Percentiles rank a stretch among this genome's conserved stretches.
Evolutionary conservation across 2,329 filamentous ascomycete genomes (phyloP).

Genomic region (Coniochaeta sp.): DNA sequence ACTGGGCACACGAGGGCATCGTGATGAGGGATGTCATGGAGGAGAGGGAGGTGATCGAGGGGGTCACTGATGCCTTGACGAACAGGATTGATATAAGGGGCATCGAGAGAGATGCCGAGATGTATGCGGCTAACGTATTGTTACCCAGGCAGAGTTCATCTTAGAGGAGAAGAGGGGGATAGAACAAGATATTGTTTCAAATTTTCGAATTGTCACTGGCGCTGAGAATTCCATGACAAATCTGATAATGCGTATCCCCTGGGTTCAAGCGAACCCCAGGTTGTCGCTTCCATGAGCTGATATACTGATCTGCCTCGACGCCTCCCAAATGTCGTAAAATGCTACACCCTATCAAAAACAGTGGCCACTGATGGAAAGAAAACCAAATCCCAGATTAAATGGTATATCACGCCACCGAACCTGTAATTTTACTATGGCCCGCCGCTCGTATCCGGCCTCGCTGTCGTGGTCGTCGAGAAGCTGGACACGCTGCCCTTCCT

Average conservation of each 20-base stretch:
- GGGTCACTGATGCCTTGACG: conserved; percentile 59
- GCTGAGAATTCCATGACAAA: not conserved
- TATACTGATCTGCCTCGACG: not conserved
- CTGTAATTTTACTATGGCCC: not conserved
- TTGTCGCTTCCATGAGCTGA: not conserved
- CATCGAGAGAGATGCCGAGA: conserved; percentile 57
- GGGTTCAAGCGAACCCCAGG: not conserved
- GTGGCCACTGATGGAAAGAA: not conserved
- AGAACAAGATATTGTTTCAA: not conserved
- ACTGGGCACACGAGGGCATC: conserved; percentile 74
- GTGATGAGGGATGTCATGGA: conserved; percentile 71
- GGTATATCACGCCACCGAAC: not conserved
- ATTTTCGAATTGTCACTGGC: not conserved
- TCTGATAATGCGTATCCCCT: not conserved
- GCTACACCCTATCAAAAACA: not conserved
- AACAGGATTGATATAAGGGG: conserved; percentile 54
- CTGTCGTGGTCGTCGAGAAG: conserved; percentile 29
- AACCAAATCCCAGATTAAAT: not conserved
- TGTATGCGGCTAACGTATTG: conserved; percentile 43
- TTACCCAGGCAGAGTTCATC: conserved; percentile 13
- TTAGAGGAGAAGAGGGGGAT: not conserved
- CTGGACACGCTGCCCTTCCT: conserved; percentile 48
- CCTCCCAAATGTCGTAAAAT: not conserved
- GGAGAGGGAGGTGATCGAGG: conserved; percentile 66
- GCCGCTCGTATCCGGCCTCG: conserved; percentile 29